These are phyloP conservation scores for Epicoccum nigrum DNA, from an alignment of 2,329 filamentous ascomycete genomes.

Conservation along the genomic window DNA sequence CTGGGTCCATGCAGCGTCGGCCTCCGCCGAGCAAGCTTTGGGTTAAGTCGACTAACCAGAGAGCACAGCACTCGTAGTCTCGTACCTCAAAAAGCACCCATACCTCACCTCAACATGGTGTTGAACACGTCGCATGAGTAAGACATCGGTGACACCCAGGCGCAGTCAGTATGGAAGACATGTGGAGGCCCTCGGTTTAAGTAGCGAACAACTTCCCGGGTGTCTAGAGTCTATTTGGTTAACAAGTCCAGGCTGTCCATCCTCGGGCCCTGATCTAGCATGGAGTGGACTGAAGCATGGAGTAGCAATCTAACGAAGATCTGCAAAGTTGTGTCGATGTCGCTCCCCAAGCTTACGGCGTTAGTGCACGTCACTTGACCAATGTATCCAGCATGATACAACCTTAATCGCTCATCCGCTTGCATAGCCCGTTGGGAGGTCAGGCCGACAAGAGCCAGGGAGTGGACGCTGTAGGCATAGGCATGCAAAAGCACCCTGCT, in stretches of 20 bases:
- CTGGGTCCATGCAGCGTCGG: constrained; percentile 2
- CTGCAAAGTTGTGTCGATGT: too few relatives aligned
- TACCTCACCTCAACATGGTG: too few relatives aligned
- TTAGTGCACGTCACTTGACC: neutral
- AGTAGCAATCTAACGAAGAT: too few relatives aligned
- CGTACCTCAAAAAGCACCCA: too few relatives aligned
- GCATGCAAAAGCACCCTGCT: neutral
- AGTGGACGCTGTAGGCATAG: neutral
- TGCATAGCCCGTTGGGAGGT: neutral
- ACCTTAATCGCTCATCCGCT: neutral
- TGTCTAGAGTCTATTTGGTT: neutral
- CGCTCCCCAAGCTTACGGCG: too few relatives aligned
- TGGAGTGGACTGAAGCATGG: too few relatives aligned
- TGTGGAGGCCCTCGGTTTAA: neutral
- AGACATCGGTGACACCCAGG: neutral
- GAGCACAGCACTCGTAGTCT: neutral
- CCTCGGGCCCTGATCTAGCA: neutral
- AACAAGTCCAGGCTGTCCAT: neutral
- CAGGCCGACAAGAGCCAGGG: neutral
- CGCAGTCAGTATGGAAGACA: neutral
- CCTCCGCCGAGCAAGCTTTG: constrained; percentile 9
- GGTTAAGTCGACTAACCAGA: too few relatives aligned
- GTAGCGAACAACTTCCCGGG: neutral
- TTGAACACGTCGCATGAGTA: too few relatives aligned
- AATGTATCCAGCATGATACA: neutral